Evolutionary conservation across 164 flowering plant genomes (phyloP), one percentile per base, ranked within the genome.

Genomic region (Saururus chinensis): DNA sequence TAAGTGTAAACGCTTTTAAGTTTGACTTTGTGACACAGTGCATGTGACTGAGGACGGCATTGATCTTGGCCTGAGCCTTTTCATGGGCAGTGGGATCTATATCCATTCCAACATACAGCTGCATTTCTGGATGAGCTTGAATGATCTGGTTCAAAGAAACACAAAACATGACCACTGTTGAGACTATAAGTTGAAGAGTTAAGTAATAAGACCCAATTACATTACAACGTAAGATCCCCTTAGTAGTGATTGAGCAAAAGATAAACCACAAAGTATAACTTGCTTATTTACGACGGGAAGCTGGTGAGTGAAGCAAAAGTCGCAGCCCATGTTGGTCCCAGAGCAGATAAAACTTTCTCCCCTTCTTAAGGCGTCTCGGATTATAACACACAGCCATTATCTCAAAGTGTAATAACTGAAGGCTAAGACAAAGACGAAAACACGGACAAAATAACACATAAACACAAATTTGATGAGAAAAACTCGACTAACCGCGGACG

Each of bases 11-110:
- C 19, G 72, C 76, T 74, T 77, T 78, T 60, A 87, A 54, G n/a
- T 67, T 61, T 48, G 82, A 66, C 65, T 58, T 56, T 25, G 63
- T 23, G 37, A 40, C 35, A 21, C 30, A 49, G 11, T 67, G 65
- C 66, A 64, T 74, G 41, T 72, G 69, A 25, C 62, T 49, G 69
- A 79, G 61, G 11, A 85, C 21, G 14, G 62, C 26, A 51, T 78
- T 41, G 11, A 92, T 75, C 51, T 65, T 79, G 63, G 71, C 58
- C 55, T 68, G 69, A 65, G 89, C 97, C 76, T 70, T 80, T 48
- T 80, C 76, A 65, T 75, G 86, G 26, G 97, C 99, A 40, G 73
- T 53, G 24, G 92, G 95, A 76, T 93, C 97, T 71, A 90, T 82
- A 77, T 93, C 99, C 74, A 93, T 64, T 51, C 99, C 99, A 66